Base-by-base conservation (phyloP, 2,329 filamentous ascomycete species). In the Colletotrichum cuscutae region DNA sequence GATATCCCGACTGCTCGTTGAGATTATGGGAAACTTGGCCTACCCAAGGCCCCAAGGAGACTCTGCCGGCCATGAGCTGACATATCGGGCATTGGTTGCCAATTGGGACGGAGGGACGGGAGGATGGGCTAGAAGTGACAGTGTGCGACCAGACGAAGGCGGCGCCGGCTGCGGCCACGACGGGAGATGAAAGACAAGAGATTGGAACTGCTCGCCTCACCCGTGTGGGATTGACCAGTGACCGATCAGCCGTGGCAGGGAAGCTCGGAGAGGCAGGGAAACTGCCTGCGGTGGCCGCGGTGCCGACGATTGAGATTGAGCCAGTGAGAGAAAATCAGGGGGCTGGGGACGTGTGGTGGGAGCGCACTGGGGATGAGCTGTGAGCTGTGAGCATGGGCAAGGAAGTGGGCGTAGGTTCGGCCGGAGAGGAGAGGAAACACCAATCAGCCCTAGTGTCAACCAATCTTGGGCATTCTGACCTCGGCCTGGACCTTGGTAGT, bases 151-250 rank as follows among this genome's bases (percentile, higher is more conserved):
- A 37, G 53, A 37, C 35, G 46, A 65, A n/a, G 49, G 28, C 26
- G n/a, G 19, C 19, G 42, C 22, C 26, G n/a, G 19, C 42, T 9
- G 42, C 42, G 42, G 42, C 42, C 42, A 49, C 8, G 54, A 56
- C 12, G 19, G 54, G 26, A n/a, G 57, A 69, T 42, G 37, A 12
- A 15, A 35, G 64, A 59, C 11, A 28, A n/a, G 42, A 63, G 60
- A 65, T 65, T 72, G 62, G 56, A 52, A 28, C 46, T 60, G 60
- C 66, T 61, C 66, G 66, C 66, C 70, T 72, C 60, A 70, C 60
- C 66, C 57, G 26, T 64, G 26, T 64, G 60, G 54, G 68, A 30
- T 61, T 57, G 60, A 37, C 26, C 66, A 56, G 11, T 64, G 58
- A 57, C 58, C 30, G 65, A 60, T 59, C 53, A 69, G 60, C 66